Percentiles rank a stretch among this genome's conserved stretches.
Conservation (phyloP, 768 basidiomycete genomes). For the Lactarius pseudohatsudake region DNA sequence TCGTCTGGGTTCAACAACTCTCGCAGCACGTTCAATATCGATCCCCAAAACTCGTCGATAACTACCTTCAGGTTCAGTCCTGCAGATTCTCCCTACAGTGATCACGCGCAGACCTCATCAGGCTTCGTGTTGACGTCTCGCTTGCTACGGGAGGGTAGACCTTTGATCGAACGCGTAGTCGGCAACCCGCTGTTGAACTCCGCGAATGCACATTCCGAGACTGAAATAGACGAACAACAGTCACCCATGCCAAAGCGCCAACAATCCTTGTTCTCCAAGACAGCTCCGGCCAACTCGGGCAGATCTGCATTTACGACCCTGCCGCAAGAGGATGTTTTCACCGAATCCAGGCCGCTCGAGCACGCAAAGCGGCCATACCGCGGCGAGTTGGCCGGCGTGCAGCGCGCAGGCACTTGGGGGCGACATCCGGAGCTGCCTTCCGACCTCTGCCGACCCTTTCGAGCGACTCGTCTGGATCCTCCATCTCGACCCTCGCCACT, state of each 20-base stretch:
- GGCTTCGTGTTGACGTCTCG: neutral
- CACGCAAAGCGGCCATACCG: neutral
- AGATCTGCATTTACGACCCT: neutral
- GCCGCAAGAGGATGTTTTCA: neutral
- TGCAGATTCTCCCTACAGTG: neutral
- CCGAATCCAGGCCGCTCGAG: neutral
- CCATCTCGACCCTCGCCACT: constrained; percentile 5
- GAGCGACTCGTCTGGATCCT: constrained; percentile 3
- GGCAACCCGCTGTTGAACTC: neutral
- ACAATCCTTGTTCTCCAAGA: neutral
- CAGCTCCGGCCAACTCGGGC: neutral
- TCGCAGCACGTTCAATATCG: neutral
- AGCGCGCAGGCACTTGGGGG: neutral
- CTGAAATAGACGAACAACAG: neutral
- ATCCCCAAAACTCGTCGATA: constrained; percentile 5
- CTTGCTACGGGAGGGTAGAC: neutral
- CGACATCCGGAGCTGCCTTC: neutral
- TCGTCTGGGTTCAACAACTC: neutral
- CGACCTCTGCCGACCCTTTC: neutral
- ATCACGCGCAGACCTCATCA: neutral
- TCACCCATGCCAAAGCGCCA: neutral
- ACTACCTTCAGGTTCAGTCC: constrained; percentile 1
- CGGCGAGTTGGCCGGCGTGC: neutral
- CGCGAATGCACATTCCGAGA: neutral
- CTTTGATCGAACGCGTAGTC: neutral